These are phyloP conservation scores for Chytriomyces sp. DNA, from an alignment of 192 early-diverging fungal genomes.

Conservation along the genomic window DNA sequence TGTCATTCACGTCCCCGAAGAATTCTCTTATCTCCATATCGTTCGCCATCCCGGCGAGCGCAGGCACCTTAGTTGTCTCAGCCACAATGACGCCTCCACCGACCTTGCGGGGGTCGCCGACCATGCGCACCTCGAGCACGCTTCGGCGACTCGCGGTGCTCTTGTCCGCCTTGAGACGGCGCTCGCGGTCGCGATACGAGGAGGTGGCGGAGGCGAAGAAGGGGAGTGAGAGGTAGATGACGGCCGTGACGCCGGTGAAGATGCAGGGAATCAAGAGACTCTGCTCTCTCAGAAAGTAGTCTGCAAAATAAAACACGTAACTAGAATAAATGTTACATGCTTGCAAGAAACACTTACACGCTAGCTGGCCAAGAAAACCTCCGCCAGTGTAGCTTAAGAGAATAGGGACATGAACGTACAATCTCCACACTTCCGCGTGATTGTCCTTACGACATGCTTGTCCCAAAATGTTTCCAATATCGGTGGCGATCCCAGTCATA, in stretches of 20 bases:
- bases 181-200: not conserved
- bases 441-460: constrained; percentile 53
- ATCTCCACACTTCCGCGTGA: constrained; percentile 53
- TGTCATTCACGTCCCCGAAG: constrained; percentile 27
- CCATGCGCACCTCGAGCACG: constrained; percentile 9
- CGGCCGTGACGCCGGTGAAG: constrained; percentile 47
- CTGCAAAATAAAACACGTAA: not conserved
- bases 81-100: constrained; percentile 13
- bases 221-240: constrained; percentile 50
- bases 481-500: constrained; percentile 60
- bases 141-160: not conserved
- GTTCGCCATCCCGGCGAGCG: not conserved
- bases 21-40: constrained; percentile 24
- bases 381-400: constrained; percentile 49
- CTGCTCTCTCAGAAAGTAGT: constrained; percentile 38
- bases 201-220: constrained; percentile 44
- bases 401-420: constrained; percentile 57
- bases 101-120: constrained; percentile 21
- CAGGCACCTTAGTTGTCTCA: not conserved
- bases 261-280: constrained; percentile 49
- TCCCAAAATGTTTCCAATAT: constrained; percentile 63
- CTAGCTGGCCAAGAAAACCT: constrained; percentile 34
- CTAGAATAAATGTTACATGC: not conserved
- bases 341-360: constrained; percentile 16
- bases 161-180: not conserved